phyloP scores from a whole-genome alignment of 768 basidiomycete species.

The Calocybe gangraenosa region DNA sequence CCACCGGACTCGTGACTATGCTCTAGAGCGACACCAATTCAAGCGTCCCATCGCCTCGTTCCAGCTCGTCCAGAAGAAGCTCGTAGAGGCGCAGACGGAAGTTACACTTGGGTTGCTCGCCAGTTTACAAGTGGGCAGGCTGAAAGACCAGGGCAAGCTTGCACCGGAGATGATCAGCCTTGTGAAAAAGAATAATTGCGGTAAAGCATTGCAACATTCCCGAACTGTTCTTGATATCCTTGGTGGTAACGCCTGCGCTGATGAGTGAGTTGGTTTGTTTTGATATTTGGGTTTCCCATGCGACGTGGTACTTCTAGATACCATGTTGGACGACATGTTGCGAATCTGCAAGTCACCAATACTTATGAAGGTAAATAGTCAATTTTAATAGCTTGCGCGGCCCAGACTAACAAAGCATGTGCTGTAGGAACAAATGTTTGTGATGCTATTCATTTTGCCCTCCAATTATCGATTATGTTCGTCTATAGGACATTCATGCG shows the following conservation, averaged over 20 bases:
- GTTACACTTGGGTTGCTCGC: slow-evolving; percentile 73
- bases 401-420: slow-evolving; percentile 2
- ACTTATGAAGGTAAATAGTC: slow-evolving; percentile 78
- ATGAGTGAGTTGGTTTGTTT: slow-evolving; percentile 59
- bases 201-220: slow-evolving; percentile 84
- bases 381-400: background rate
- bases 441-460: slow-evolving; percentile 11
- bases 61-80: slow-evolving; percentile 97
- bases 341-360: slow-evolving; percentile 93
- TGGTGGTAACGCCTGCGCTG: slow-evolving; percentile 90
- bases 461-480: background rate
- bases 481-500: slow-evolving; percentile 73
- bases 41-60: slow-evolving; percentile 85
- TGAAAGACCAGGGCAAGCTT: slow-evolving; percentile 73
- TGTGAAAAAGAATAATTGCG: slow-evolving; percentile 94
- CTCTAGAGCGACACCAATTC: slow-evolving; percentile 89
- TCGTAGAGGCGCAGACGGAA: slow-evolving; percentile 91
- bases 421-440: slow-evolving; percentile 56
- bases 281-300: background rate
- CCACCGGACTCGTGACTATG: slow-evolving; percentile 70
- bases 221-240: slow-evolving; percentile 83
- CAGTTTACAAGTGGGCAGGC: slow-evolving; percentile 74
- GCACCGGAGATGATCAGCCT: slow-evolving; percentile 94
- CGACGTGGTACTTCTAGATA: slow-evolving; percentile 47
- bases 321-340: slow-evolving; percentile 91